These are phyloP conservation scores for Phaeosphaeriaceae sp. DNA, from an alignment of 2,329 filamentous ascomycete genomes.

Conservation along the genomic window DNA sequence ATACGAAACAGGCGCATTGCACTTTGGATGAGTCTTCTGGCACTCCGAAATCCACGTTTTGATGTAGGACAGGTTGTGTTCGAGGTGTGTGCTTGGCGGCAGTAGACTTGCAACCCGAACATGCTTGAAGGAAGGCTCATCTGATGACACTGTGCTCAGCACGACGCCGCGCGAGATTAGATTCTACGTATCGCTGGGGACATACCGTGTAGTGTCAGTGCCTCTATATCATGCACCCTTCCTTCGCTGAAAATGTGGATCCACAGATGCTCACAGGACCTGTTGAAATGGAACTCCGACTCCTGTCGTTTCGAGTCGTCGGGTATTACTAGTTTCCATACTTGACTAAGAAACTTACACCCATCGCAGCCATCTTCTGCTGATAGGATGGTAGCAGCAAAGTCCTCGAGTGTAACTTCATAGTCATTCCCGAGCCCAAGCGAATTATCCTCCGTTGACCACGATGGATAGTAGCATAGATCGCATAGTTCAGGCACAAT, in stretches of 20 bases:
- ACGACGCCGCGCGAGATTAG: too few species aligned
- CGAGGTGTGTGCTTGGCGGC: slow-evolving; percentile 1
- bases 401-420: background rate
- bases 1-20: background rate
- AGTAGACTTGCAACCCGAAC: background rate
- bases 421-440: background rate
- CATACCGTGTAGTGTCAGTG: background rate
- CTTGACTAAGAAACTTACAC: background rate
- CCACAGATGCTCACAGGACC: background rate
- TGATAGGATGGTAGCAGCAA: background rate
- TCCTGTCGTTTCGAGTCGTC: background rate
- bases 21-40: background rate
- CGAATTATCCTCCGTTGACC: background rate
- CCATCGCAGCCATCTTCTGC: background rate
- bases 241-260: background rate
- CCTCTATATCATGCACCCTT: background rate
- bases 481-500: background rate
- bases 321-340: background rate
- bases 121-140: slow-evolving; percentile 1
- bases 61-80: slow-evolving; percentile 1
- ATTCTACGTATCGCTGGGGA: background rate
- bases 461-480: background rate
- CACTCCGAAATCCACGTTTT: background rate
- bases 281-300: background rate
- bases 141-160: background rate